Base-by-base conservation (phyloP, 768 basidiomycete genomes). In the Suillus plorans region DNA sequence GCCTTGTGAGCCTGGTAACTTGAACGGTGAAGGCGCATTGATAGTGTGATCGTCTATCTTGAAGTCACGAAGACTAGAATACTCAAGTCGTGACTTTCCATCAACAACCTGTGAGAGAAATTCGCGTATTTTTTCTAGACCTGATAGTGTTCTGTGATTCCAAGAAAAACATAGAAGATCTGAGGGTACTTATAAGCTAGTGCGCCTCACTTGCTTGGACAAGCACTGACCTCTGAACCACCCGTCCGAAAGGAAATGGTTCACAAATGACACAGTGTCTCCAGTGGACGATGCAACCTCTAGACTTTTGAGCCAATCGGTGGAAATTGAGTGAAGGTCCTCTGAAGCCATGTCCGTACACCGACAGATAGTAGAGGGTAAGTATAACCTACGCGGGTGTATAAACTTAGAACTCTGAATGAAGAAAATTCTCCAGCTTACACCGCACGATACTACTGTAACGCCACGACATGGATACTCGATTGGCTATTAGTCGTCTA, bases 201-300 rank as follows among this genome's bases (percentile, higher is more conserved):
- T 37, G n/a, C 34, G 34, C 55, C 12, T 56, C 36, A 14, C 34
- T 37, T 56, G n/a, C n/a, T 37, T 36, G 55, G 13, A 22, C 36
- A 37, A n/a, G n/a, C 20, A 56, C 36, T n/a, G n/a, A 56, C 55
- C 55, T 56, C 55, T 56, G 36, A 56, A 22, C 55, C 55, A 56
- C 20, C 55, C 55, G n/a, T 56, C 55, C n/a, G 36, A 8, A 22
- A 56, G n/a, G 20, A 56, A 56, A 22, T 56, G 55, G n/a, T 12
- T 22, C 36, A 22, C 36, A 56, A 56, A 56, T 22, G 36, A 56
- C 13, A 8, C 2, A 22, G 2, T 7, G 4, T 56, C 55, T 37
- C n/a, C 36, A 14, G 36, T 56, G n/a, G 55, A 56, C 13, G 55
- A 56, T 1, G 55, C 36, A 3, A 37, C 6, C 36, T 56, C 55